Percentiles rank a stretch among this genome's conserved stretches.
phyloP scores from a whole-genome alignment of 768 basidiomycete species.

The Termitomyces sp. region DNA sequence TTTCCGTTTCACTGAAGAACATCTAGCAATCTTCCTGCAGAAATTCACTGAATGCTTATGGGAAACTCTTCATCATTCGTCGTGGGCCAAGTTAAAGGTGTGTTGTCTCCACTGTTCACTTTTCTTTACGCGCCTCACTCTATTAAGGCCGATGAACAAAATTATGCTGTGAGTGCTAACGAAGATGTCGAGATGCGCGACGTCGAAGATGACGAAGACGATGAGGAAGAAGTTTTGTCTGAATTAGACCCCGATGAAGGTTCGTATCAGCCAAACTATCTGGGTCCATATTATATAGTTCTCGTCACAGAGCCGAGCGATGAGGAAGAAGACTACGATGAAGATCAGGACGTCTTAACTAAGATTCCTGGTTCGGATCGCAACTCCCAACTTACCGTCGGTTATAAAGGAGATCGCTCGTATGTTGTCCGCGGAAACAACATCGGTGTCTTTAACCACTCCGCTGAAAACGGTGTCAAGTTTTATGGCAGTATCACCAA shows the following conservation, averaged over 20 bases:
- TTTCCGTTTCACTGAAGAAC: slow-evolving; percentile 63
- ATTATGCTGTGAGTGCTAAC: slow-evolving; percentile 73
- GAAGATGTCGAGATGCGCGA: slow-evolving; percentile 92
- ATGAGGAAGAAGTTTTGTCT: slow-evolving; percentile 73
- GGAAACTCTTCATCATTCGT: slow-evolving; percentile 71
- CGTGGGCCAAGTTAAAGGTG: slow-evolving; percentile 84
- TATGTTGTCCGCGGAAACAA: slow-evolving; percentile 91
- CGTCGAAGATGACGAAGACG: slow-evolving; percentile 69
- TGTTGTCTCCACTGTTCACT: slow-evolving; percentile 12
- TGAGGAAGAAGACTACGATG: slow-evolving; percentile 42
- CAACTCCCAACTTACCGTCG: slow-evolving; percentile 90
- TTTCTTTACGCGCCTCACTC: background rate
- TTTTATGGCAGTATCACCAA: slow-evolving; percentile 88
- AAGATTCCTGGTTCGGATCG: slow-evolving; percentile 53
- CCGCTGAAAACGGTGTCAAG: slow-evolving; percentile 67
- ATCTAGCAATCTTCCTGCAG: slow-evolving; percentile 58
- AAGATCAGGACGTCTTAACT: slow-evolving; percentile 34
- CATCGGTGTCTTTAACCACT: slow-evolving; percentile 87
- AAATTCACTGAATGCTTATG: slow-evolving; percentile 73
- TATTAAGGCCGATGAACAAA: slow-evolving; percentile 75
- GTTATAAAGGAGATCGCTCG: slow-evolving; percentile 93
- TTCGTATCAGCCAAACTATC: slow-evolving; percentile 22
- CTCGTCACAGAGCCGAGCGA: slow-evolving; percentile 40
- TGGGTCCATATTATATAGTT: background rate
- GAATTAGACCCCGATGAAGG: slow-evolving; percentile 69